Base-by-base conservation (phyloP, 1,284 basidiomycete species). In the Pholiota adiposa region DNA sequence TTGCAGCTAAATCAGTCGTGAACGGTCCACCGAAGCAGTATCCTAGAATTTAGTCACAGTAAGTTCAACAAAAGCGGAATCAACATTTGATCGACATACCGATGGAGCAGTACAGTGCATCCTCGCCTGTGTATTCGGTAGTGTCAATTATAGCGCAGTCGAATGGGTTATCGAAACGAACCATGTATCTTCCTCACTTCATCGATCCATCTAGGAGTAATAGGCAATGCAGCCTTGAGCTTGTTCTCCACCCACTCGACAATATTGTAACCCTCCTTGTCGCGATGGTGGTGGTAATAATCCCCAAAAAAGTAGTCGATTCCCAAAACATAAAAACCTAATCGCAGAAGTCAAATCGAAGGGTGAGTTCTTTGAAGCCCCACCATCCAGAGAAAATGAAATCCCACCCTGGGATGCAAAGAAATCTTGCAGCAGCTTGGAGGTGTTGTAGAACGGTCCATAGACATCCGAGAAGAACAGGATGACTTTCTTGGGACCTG, bases 21-120 rank as follows among this genome's bases (percentile, higher is more conserved):
- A 79, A 84, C 0, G 82, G 77, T 9, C 75, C 86, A 2, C 85
- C 85, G 64, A 86, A 86, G 64, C 84, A 87, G 64, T 85, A 85
- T 21, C 83, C 83, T 83, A 44, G 1, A 38, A 19, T 16, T 2
- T 12, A 46, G 14, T 16, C 3, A 54, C 9, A 27, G 7, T 27
- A 16, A n/a, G n/a, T n/a, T n/a, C n/a, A n/a, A n/a, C n/a, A n/a
- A n/a, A n/a, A n/a, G n/a, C n/a, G n/a, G n/a, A n/a, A n/a, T n/a
- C n/a, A n/a, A n/a, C n/a, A n/a, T n/a, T n/a, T n/a, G n/a, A n/a
- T n/a, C n/a, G 9, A 64, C 70, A 51, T 41, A 72, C 70, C 71
- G 27, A 72, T 71, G 0, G 74, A 67, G 44, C 64, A 71, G 51
- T 74, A 77, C 25, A 69, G 67, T 4, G 68, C 65, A 14, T 74